Base-by-base conservation (phyloP, 805 yeast species). In the Saccharomycopsis olivae region DNA sequence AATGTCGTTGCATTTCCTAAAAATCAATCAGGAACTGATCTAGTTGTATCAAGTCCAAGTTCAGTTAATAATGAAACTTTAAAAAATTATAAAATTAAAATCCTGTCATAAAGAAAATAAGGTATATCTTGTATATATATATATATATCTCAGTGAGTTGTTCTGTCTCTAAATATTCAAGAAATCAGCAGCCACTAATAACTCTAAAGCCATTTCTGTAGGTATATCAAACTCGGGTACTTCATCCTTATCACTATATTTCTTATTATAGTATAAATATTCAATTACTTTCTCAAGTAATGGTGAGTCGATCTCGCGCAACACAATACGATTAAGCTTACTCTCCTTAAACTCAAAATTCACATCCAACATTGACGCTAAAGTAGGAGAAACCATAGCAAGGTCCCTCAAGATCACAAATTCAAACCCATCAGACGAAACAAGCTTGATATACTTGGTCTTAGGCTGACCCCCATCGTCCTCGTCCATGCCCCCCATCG, bases 1-100 rank as follows among this genome's bases (percentile, higher is more conserved):
- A 96, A 92, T 54, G 97, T 92, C 3, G 80, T 92, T 45, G 95
- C 97, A 1, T 92, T 92, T 57, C 99, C 99, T 2, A 92, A 92
- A 61, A 86, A 87, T 33, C 78, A 80, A 49, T 72, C 82, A 6
- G 98, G 99, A 2, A 61, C 75, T 1, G 99, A 92, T 54, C 75
- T 85, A 1, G 85, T 89, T 33, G 95, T 92, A 5, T 81, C 74
- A 5, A 78, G 94, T 47, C 99, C 99, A 3, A 75, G 87, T 34
- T 54, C 51, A 18, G 87, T 85, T 8, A 23, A 5, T 5, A 34
- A 40, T 11, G 19, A 36, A 3, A 32, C 38, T 18, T 33, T 40
- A 29, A 27, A 19, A 28, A 40, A 36, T 18, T 40, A 40, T 17
- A 23, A 38, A 16, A 38, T 38, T 14, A n/a, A n/a, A n/a, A n/a